Conservation (phyloP, 768 basidiomycete genomes). For the Ramaria sp. region DNA sequence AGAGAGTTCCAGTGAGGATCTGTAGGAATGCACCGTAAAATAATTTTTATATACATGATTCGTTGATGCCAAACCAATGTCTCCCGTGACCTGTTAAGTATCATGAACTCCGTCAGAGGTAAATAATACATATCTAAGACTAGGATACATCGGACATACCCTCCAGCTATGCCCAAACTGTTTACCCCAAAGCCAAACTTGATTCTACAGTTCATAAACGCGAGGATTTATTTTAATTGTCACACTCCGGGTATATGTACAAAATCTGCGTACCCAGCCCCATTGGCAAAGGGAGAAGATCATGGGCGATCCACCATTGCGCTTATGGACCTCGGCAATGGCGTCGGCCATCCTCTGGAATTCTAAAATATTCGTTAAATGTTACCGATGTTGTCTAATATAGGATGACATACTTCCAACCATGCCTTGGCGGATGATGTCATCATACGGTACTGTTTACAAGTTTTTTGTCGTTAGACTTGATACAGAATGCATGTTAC, state of each 20-base stretch:
- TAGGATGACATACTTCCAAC: slow-evolving; percentile 33
- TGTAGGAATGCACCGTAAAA: slow-evolving; percentile 14
- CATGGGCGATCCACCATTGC: slow-evolving; percentile 41
- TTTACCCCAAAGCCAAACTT: slow-evolving; percentile 56
- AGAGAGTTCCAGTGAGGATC: slow-evolving; percentile 41
- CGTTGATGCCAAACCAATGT: slow-evolving; percentile 28
- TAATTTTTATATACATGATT: slow-evolving; percentile 10
- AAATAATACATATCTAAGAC: not conserved
- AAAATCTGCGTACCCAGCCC: slow-evolving; percentile 37
- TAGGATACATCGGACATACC: slow-evolving; percentile 26
- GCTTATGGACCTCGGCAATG: slow-evolving; percentile 35
- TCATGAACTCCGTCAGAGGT: not conserved
- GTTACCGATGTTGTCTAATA: not conserved
- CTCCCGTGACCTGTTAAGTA: slow-evolving; percentile 36
- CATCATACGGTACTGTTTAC: slow-evolving; percentile 42
- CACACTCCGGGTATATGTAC: too few relatives aligned
- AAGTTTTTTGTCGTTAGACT: not conserved
- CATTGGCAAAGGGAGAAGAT: slow-evolving; percentile 57
- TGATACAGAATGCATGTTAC: not conserved
- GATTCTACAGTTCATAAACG: slow-evolving; percentile 26
- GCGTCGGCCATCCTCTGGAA: slow-evolving; percentile 52
- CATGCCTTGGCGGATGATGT: slow-evolving; percentile 42
- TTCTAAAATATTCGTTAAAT: slow-evolving; percentile 24
- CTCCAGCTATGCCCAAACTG: slow-evolving; percentile 56
- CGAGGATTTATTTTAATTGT: not conserved